Base-by-base conservation (phyloP, 805 yeast species). In the Pichia sporocuriosa region DNA sequence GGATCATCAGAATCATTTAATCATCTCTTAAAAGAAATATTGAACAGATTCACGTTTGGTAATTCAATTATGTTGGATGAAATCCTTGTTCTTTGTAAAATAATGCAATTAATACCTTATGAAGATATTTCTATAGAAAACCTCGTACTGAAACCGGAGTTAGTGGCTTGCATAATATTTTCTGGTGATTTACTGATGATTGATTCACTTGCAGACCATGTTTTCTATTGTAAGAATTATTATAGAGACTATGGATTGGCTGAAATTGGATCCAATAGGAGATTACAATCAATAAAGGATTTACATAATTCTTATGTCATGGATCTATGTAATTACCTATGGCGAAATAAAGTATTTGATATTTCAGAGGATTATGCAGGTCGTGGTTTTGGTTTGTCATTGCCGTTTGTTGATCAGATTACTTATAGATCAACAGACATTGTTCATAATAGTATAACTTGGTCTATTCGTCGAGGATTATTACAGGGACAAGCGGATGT, bases 331-430 rank as follows among this genome's bases (percentile, higher is more conserved):
- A 78, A 79, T 43, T 60, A 71, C 12, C 36, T 73, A 0, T 79
- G 84, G 84, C 57, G 81, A 44, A 73, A 76, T 47, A 67, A 64
- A 49, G 73, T 78, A 1, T 69, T 76, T 46, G 65, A 65, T 21
- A 53, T 54, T n/a, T 66, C 51, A 10, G 45, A 53, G 2, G 55
- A 53, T 2, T 52, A 67, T 0, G 55, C 62, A 6, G 62, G 63
- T n/a, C 62, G 58, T 34, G 74, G 70, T 4, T 63, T 73, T 52
- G 55, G 60, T 42, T 54, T 66, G 27, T 65, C 64, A 16, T 55
- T 57, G 1, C 53, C 42, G n/a, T 70, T 54, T 49, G 55, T 58
- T 16, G 54, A 47, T 21, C 63, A 48, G 26, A 48, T 68, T 54
- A 52, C 44, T 49, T 53, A 57, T 35, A 48, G 48, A 35, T 50